Conservation (phyloP, 2,329 filamentous ascomycete genomes). For the Trichoderma atrobrunneum region DNA sequence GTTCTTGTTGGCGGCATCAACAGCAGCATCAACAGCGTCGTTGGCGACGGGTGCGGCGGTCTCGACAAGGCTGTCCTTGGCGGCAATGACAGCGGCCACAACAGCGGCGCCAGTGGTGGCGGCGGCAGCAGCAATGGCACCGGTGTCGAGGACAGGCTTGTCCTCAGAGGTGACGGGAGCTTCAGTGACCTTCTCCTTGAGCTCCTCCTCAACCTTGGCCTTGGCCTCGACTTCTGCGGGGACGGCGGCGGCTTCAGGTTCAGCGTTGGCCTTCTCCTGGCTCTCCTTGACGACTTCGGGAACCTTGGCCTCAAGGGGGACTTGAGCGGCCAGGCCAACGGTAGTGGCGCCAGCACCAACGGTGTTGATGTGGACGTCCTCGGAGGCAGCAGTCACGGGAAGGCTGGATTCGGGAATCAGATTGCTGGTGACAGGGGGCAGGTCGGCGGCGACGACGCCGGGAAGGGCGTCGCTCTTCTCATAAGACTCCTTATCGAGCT, state of each 20-base stretch:
- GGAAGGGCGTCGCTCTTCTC: slow-evolving; percentile 70
- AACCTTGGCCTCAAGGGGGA: slow-evolving; percentile 59
- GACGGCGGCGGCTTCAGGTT: slow-evolving; percentile 67
- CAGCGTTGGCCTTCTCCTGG: slow-evolving; percentile 61
- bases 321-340: slow-evolving; percentile 63
- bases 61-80: background rate
- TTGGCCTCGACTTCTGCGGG: slow-evolving; percentile 68
- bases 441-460: slow-evolving; percentile 38
- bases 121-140: slow-evolving; percentile 38
- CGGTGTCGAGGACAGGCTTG: slow-evolving; percentile 49
- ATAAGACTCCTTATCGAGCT: slow-evolving; percentile 81
- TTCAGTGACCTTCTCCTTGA: slow-evolving; percentile 64
- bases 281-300: slow-evolving; percentile 63
- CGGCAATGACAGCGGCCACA: slow-evolving; percentile 20
- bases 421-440: slow-evolving; percentile 57
- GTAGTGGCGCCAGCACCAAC: slow-evolving; percentile 60
- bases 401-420: slow-evolving; percentile 82
- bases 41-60: background rate
- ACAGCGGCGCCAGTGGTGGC: slow-evolving; percentile 34
- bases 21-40: background rate
- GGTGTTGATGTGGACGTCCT: slow-evolving; percentile 51
- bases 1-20: background rate
- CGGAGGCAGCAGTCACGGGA: slow-evolving; percentile 51
- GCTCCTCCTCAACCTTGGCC: slow-evolving; percentile 66
- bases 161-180: slow-evolving; percentile 58